Evolutionary conservation across 2,329 filamentous ascomycete species (phyloP).

Genomic region (Albifimbria verrucaria): DNA sequence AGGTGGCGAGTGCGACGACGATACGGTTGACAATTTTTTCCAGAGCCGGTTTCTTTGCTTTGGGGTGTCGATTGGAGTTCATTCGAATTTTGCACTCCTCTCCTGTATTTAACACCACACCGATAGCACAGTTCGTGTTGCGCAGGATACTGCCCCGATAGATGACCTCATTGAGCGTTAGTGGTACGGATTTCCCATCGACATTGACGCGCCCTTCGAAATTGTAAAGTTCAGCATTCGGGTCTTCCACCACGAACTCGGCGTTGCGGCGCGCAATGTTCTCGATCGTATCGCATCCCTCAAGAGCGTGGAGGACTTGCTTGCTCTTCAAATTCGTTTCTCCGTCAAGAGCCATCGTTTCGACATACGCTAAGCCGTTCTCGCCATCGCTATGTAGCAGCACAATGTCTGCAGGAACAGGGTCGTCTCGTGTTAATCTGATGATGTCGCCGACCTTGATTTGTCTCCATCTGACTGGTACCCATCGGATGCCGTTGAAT

Average conservation of each 20-base stretch:
- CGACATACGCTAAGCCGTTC: constrained; percentile 77
- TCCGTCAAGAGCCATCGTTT: constrained; percentile 81
- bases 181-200: constrained; percentile 55
- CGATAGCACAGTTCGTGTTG: constrained; percentile 72
- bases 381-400: constrained; percentile 74
- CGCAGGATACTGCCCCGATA: constrained; percentile 83
- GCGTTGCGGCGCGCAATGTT: constrained; percentile 54
- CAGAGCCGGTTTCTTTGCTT: constrained; percentile 76
- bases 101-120: constrained; percentile 82
- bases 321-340: constrained; percentile 82
- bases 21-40: constrained; percentile 76
- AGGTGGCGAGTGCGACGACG: constrained; percentile 74
- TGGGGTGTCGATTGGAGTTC: constrained; percentile 86
- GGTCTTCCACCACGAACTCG: constrained; percentile 70
- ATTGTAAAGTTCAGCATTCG: constrained; percentile 72
- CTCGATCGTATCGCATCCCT: constrained; percentile 52
- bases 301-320: constrained; percentile 60
- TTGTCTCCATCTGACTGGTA: constrained; percentile 38
- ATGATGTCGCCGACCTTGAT: constrained; percentile 49
- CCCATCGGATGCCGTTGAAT: constrained; percentile 57
- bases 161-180: constrained; percentile 79
- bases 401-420: constrained; percentile 78
- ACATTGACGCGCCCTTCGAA: constrained; percentile 69
- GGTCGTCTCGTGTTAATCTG: constrained; percentile 63
- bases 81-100: constrained; percentile 91